Base-by-base conservation (phyloP, 177 flowering plant genomes). In the Vitis hybrid region DNA sequence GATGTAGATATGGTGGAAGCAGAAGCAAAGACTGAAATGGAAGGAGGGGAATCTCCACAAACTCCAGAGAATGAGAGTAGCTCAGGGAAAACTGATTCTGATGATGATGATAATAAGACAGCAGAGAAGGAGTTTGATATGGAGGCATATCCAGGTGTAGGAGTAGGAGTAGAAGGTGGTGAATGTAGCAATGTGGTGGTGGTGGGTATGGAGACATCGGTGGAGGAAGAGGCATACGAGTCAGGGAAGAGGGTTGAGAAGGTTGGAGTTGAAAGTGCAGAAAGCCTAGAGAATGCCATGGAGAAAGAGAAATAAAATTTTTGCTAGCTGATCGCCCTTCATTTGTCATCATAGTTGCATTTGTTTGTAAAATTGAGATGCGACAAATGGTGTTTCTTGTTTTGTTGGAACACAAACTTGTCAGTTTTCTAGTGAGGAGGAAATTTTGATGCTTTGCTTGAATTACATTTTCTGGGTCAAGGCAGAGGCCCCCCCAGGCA, bases 61-160 rank as follows among this genome's bases (percentile, higher is more conserved):
- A 76, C 76, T 27, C 75, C 54, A 32, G 85, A 79, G 56, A 72
- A 80, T 65, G 88, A 76, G 13, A 72, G 76, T 35, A 81, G 79
- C 67, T 82, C 87, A 2, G 78, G 76, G 11, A 83, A 75, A 54
- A 80, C 82, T 75, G 88, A 81, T 60, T 79, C 79, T 12, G 89
- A 81, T 12, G 89, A 81, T 48, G 89, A 82, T 2, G 79, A 79
- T n/a, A n/a, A 79, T n/a, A 74, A 75, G 57, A 70, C 72, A 40
- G 72, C 50, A 14, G 81, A 80, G 11, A 81, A 72, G 74, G 87
- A 79, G 56, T 65, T 58, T 1, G 89, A 83, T 52, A 65, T 64
- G 72, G 88, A 77, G 50, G 58, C 61, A 7, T 80, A 75, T 69
- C 73, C 69, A 2, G 81, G 55, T 13, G 70, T 16, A 1, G 81